These are phyloP conservation scores for Calycina marina DNA, from an alignment of 2,329 filamentous ascomycete genomes.

Conservation along the genomic window DNA sequence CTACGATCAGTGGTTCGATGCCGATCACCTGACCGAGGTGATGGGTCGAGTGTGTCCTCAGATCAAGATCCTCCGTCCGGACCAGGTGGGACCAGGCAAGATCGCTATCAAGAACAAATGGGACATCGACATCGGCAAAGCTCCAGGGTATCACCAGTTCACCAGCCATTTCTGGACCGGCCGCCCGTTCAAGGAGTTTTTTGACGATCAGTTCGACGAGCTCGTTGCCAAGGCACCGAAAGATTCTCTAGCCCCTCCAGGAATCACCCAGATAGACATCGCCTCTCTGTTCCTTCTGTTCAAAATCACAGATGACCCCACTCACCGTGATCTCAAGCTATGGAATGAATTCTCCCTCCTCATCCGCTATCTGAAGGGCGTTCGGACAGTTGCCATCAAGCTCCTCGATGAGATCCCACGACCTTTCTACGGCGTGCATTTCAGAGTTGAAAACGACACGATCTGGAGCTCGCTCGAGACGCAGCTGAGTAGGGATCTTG, in stretches of 20 bases:
- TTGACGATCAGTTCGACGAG: constrained; percentile 9
- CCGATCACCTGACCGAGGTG: constrained; percentile 16
- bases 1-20: constrained; percentile 25
- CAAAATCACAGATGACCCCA: constrained; percentile 25
- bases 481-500: constrained; percentile 23
- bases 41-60: constrained; percentile 20
- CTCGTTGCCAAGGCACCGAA: constrained; percentile 7
- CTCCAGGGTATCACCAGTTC: constrained; percentile 16
- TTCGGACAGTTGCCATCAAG: constrained; percentile 15
- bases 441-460: constrained; percentile 24
- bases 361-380: constrained; percentile 20
- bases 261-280: constrained; percentile 22
- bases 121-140: constrained; percentile 13
- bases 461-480: constrained; percentile 25
- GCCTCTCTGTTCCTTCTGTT: constrained; percentile 23
- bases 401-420: constrained; percentile 16
- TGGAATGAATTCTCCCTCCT: constrained; percentile 24
- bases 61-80: constrained; percentile 21
- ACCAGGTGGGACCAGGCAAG: constrained; percentile 10
- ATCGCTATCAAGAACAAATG: constrained; percentile 15
- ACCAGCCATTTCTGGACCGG: constrained; percentile 23
- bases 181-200: constrained; percentile 20
- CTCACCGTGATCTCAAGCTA: constrained; percentile 20
- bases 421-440: constrained; percentile 24
- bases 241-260: constrained; percentile 2